Evolutionary conservation across 495 filamentous ascomycete genomes (phyloP).

Genomic region (Aspergillus conjunctus): DNA sequence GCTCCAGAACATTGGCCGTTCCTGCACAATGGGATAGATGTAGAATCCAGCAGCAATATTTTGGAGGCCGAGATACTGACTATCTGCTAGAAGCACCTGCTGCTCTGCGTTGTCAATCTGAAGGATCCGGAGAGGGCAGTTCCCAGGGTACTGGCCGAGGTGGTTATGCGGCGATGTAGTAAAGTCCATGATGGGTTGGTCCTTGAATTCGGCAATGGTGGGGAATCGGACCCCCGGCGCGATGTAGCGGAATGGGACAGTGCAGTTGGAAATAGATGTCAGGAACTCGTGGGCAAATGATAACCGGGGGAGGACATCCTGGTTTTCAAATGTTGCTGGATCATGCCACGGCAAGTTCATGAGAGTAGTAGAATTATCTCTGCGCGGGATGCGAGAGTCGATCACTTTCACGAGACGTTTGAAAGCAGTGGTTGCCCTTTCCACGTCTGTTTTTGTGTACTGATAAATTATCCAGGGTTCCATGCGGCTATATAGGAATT

Average conservation of each 20-base stretch:
- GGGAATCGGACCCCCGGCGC: slow-evolving; percentile 19
- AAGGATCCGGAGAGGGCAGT: slow-evolving; percentile 15
- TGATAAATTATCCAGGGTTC: slow-evolving; percentile 6
- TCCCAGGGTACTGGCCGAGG: slow-evolving; percentile 11
- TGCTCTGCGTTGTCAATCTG: slow-evolving; percentile 15
- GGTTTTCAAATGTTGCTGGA: slow-evolving; percentile 3
- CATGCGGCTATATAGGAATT: no score
- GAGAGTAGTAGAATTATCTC: slow-evolving; percentile 3
- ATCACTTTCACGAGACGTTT: slow-evolving; percentile 10
- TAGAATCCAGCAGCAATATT: slow-evolving; percentile 17
- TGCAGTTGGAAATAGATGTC: neutral
- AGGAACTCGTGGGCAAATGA: no score
- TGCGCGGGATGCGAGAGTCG: slow-evolving; percentile 11
- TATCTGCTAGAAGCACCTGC: slow-evolving; percentile 1
- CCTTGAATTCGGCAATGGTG: slow-evolving; percentile 12
- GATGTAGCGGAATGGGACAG: slow-evolving; percentile 16
- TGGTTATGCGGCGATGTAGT: slow-evolving; percentile 11
- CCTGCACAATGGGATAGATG: slow-evolving; percentile 9
- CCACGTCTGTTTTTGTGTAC: slow-evolving; percentile 16
- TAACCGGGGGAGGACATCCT: no score
- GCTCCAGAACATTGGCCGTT: slow-evolving; percentile 16
- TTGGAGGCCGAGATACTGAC: slow-evolving; percentile 4
- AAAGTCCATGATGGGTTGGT: slow-evolving; percentile 4
- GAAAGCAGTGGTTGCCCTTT: slow-evolving; percentile 10
- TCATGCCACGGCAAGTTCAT: slow-evolving; percentile 17